phyloP scores from a whole-genome alignment of 345 rosid genomes.

The Cardiospermum halicacabum region DNA sequence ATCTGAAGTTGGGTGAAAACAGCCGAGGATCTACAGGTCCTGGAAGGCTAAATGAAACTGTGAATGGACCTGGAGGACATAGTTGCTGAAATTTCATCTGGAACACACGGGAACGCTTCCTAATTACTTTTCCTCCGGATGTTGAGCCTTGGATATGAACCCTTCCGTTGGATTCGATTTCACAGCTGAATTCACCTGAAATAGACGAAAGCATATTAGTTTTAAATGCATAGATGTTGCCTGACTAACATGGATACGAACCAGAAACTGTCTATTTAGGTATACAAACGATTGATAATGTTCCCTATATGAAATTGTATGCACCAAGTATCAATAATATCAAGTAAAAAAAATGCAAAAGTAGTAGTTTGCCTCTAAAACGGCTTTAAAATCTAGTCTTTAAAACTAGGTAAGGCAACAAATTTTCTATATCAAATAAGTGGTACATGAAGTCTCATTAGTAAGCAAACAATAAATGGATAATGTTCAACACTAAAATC shows the following conservation, averaged over 20 bases:
- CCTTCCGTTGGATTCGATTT: conserved; percentile 48
- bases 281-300: neutral
- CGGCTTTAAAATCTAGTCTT: neutral
- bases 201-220: neutral
- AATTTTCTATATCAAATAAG: neutral
- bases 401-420: neutral
- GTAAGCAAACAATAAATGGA: neutral
- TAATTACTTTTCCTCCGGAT: conserved; percentile 28
- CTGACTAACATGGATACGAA: neutral
- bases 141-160: conserved; percentile 46
- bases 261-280: neutral
- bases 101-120: conserved; percentile 39
- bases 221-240: neutral
- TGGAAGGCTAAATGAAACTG: conserved; percentile 54
- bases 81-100: conserved; percentile 37
- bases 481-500: neutral
- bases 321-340: too few species aligned
- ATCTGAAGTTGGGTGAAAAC: conserved; percentile 46
- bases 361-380: neutral
- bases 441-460: neutral
- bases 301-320: neutral
- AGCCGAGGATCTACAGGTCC: conserved; percentile 77
- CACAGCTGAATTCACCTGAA: conserved; percentile 59
- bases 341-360: too few species aligned
- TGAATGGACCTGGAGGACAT: conserved; percentile 49